These are phyloP conservation scores for Stenocarpella maydis DNA, from an alignment of 2,329 filamentous ascomycete species.

Conservation along the genomic window DNA sequence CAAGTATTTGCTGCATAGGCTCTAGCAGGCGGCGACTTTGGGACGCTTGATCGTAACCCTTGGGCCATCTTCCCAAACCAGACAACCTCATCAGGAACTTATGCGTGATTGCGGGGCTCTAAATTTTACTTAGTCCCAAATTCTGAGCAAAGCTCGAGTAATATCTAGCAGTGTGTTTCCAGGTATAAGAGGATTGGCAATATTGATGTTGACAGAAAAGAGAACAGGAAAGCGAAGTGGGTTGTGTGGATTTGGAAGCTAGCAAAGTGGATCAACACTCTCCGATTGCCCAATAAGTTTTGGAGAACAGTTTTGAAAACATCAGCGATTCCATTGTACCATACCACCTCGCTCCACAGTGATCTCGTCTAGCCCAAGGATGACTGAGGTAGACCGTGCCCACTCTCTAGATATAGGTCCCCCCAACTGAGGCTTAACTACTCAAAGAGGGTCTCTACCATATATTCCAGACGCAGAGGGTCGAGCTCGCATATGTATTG, in stretches of 20 bases:
- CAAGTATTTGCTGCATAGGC: too few species aligned
- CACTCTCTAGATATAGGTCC: background rate
- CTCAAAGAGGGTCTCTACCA: too few species aligned
- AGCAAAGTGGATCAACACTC: too few species aligned
- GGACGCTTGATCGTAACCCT: too few species aligned
- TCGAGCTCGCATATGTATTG: too few species aligned
- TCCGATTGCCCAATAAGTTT: background rate
- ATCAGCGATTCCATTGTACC: background rate
- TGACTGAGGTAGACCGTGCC: constrained; percentile 1
- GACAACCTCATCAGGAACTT: too few species aligned
- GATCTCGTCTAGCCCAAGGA: background rate
- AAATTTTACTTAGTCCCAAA: background rate
- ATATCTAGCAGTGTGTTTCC: background rate
- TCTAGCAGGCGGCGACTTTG: too few species aligned
- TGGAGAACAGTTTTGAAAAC: background rate
- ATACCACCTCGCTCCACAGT: background rate
- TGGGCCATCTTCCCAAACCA: too few species aligned
- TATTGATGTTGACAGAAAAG: too few species aligned
- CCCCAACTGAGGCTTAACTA: background rate
- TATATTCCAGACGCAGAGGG: rapidly evolving
- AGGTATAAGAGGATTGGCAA: background rate
- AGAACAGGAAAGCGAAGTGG: too few species aligned
- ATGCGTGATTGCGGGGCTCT: too few species aligned
- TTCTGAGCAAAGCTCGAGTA: background rate
- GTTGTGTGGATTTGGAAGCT: too few species aligned